A percentile compares a stretch with the other conserved stretches of the same genome.
These are phyloP conservation scores for Sphagnum magellanicum DNA, from an alignment of 228 moss, liverwort and hornwort genomes.

Conservation along the genomic window DNA sequence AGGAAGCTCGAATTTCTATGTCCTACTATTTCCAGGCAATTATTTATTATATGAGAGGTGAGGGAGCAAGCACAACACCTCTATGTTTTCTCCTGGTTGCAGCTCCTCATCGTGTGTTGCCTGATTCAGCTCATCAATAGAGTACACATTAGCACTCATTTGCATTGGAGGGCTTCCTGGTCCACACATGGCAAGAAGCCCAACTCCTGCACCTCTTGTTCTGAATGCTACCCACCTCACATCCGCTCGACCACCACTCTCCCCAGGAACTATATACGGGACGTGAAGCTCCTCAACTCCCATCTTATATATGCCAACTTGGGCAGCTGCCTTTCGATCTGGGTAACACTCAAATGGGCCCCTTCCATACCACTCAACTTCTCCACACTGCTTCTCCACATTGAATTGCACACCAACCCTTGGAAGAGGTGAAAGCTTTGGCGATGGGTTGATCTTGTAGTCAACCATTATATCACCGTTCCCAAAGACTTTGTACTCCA, in stretches of 20 bases:
- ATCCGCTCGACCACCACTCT: conserved; percentile 82
- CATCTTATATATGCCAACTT: conserved; percentile 49
- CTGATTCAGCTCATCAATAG: conserved; percentile 47
- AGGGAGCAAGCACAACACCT: conserved; percentile 26
- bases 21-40: too few relatives aligned
- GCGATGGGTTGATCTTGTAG: conserved; percentile 50
- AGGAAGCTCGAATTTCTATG: background rate
- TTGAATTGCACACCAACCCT: conserved; percentile 78
- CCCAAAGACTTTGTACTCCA: conserved; percentile 68
- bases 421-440: conserved; percentile 51
- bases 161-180: conserved; percentile 52
- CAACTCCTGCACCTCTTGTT: conserved; percentile 30
- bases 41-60: background rate
- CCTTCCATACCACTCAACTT: conserved; percentile 85
- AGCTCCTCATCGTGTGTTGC: conserved; percentile 76
- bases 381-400: conserved; percentile 37
- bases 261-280: conserved; percentile 87
- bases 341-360: conserved; percentile 99
- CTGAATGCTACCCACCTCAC: conserved; percentile 80
- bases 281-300: conserved; percentile 72
- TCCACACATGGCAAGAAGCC: conserved; percentile 47
- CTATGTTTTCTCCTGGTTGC: conserved; percentile 40
- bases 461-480: conserved; percentile 54
- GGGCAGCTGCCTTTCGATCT: conserved; percentile 75
- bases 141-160: conserved; percentile 61